Conservation (phyloP, 106 monocot genomes). For the Agapanthus africanus region DNA sequence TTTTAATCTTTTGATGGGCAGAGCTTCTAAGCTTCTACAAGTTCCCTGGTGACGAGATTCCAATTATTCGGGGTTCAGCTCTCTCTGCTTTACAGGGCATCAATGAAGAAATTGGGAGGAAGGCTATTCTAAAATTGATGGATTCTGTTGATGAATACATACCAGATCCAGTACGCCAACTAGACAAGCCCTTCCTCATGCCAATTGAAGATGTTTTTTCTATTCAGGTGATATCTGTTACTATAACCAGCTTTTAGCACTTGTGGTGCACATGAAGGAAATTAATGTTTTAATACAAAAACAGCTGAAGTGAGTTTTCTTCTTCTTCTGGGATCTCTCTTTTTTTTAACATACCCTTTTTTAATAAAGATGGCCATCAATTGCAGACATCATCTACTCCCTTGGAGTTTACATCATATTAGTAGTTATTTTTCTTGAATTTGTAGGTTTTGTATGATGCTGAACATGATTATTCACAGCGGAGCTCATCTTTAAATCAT, state of each 20-base stretch:
- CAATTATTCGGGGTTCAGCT: slow-evolving; percentile 90
- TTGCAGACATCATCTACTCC: no score
- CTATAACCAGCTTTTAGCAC: no score
- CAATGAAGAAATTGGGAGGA: slow-evolving; percentile 85
- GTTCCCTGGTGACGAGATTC: slow-evolving; percentile 97
- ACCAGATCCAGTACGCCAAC: slow-evolving; percentile 80
- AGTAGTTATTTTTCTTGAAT: neutral
- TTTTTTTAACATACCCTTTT: no score
- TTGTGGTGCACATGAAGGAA: no score
- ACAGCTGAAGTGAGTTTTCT: no score
- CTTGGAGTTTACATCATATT: no score
- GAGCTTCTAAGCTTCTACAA: slow-evolving; percentile 95
- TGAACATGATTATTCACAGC: neutral
- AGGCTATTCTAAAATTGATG: slow-evolving; percentile 88
- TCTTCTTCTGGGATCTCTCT: no score
- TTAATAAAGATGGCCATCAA: no score
- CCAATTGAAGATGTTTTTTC: slow-evolving; percentile 99
- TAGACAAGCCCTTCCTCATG: slow-evolving; percentile 95
- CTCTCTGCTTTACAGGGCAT: slow-evolving; percentile 88
- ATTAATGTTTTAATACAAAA: no score
- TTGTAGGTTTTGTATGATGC: neutral
- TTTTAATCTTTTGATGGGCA: slow-evolving; percentile 21
- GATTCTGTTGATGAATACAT: slow-evolving; percentile 96
- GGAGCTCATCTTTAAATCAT: neutral
- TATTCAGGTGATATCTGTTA: slow-evolving; percentile 57